These are phyloP conservation scores for Sporothrix schenckii DNA, from an alignment of 2,329 filamentous ascomycete genomes.

Conservation along the genomic window DNA sequence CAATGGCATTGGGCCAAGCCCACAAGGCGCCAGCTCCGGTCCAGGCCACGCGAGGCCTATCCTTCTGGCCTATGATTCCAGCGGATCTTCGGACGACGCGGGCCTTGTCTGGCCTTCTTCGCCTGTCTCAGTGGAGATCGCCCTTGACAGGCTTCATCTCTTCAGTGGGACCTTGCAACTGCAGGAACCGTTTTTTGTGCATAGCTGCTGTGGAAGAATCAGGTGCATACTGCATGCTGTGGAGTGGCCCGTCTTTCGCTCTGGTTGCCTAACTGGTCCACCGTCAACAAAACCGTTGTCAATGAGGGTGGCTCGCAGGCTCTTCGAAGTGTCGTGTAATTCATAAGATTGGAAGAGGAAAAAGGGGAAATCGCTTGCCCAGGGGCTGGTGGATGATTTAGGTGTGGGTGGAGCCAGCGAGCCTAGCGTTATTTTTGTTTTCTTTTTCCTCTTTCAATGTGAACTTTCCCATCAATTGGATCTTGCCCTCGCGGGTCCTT, in stretches of 20 bases:
- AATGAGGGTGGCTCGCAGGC: background rate
- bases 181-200: constrained; percentile 7
- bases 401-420: constrained; percentile 8
- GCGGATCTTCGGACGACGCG: constrained; percentile 26
- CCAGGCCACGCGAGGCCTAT: constrained; percentile 12
- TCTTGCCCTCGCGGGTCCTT: constrained; percentile 1
- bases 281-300: constrained; percentile 17
- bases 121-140: background rate
- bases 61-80: background rate
- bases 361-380: constrained; percentile 17
- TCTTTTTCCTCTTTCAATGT: background rate
- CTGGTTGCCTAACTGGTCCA: constrained; percentile 4
- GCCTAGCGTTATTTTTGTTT: constrained; percentile 9
- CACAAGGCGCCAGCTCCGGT: background rate
- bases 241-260: background rate
- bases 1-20: constrained; percentile 3
- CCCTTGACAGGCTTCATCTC: constrained; percentile 2
- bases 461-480: background rate
- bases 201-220: background rate
- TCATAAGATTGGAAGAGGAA: constrained; percentile 14
- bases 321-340: background rate
- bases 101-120: constrained; percentile 1
- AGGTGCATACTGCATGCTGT: constrained; percentile 8
- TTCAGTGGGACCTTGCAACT: constrained; percentile 24
- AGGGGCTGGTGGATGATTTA: background rate